phyloP scores from a whole-genome alignment of 768 basidiomycete genomes.

The Hygrocybe punicea region DNA sequence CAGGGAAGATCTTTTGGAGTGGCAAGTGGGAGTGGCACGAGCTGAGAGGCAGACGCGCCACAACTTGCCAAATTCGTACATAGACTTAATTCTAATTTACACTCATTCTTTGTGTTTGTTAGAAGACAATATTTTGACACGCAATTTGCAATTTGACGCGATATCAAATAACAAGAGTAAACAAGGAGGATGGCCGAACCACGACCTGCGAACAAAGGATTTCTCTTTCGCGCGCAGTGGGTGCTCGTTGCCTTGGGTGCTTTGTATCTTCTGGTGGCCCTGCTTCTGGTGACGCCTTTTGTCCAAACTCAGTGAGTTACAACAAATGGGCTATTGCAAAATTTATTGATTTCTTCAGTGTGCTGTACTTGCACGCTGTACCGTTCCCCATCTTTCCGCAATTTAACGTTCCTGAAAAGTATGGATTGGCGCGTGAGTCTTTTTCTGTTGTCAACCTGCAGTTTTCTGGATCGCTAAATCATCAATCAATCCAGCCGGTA shows the following conservation, averaged over 20 bases:
- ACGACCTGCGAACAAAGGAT: neutral
- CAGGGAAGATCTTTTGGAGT: no score
- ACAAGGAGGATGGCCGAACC: no score
- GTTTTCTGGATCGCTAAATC: no score
- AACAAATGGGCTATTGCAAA: neutral
- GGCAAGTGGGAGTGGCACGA: no score
- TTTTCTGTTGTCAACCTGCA: neutral
- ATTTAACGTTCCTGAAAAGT: conserved; percentile 67
- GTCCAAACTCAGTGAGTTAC: conserved; percentile 65
- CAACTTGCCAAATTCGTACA: no score
- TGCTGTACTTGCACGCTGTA: conserved; percentile 61
- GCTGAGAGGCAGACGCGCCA: no score
- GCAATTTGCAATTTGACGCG: no score
- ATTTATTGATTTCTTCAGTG: conserved; percentile 20
- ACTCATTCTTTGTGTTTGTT: no score
- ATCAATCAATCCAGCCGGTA: conserved; percentile 54
- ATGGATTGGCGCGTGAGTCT: conserved; percentile 72
- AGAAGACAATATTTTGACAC: no score
- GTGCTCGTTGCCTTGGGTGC: conserved; percentile 29
- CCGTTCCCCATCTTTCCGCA: conserved; percentile 60
- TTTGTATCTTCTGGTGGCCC: conserved; percentile 52
- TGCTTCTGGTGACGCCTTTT: conserved; percentile 56
- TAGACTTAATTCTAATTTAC: no score
- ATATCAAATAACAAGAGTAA: no score
- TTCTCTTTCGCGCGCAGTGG: neutral